Conservation (phyloP, 768 basidiomycete genomes). For the Collybiopsis confluens region DNA sequence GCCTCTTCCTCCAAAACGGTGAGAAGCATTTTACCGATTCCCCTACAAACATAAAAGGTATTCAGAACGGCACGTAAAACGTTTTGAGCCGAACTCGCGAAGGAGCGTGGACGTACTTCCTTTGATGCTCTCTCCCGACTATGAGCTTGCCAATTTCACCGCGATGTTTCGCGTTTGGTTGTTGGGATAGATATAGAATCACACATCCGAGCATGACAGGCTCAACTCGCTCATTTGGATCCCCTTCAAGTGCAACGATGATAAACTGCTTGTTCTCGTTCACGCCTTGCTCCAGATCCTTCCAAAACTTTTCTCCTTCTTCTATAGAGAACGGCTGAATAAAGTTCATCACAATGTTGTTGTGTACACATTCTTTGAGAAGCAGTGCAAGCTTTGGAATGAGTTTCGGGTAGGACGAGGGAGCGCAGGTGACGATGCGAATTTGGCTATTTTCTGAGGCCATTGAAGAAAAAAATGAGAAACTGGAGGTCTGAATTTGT, state of each 20-base stretch:
- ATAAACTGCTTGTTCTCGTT: neutral
- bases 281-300: neutral
- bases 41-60: neutral
- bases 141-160: slow-evolving; percentile 1
- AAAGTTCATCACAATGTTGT: slow-evolving; percentile 2
- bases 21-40: neutral
- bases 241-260: neutral
- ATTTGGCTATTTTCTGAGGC: neutral
- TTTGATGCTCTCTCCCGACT: neutral
- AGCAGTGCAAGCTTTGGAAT: neutral
- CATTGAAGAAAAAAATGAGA: too few species aligned
- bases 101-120: neutral
- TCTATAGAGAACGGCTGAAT: neutral
- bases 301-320: neutral
- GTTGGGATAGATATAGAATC: neutral
- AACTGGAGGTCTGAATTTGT: too few species aligned
- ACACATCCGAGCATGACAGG: neutral
- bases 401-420: neutral
- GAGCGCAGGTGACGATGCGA: neutral
- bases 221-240: neutral
- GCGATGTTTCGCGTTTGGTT: slow-evolving; percentile 2
- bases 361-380: neutral
- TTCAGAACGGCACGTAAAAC: too few species aligned
- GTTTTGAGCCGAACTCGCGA: too few species aligned
- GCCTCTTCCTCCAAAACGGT: neutral